Base-by-base conservation (phyloP, 2,329 filamentous ascomycete species). In the Diplodia corticola region DNA sequence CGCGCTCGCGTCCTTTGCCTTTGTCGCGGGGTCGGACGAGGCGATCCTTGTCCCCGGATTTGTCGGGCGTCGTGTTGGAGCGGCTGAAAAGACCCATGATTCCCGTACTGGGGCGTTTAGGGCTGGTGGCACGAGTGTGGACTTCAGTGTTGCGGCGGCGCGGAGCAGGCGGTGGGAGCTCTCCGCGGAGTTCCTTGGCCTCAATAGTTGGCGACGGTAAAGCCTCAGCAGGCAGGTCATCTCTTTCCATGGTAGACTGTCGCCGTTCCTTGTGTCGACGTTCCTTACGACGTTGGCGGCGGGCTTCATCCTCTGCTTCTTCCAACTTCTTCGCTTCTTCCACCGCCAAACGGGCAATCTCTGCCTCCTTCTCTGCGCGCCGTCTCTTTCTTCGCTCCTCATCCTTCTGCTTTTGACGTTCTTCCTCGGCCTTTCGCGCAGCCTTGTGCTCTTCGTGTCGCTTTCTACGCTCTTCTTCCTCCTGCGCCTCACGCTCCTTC, bases 401-500 rank as follows among this genome's bases (percentile, higher is more conserved):
- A 17, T 64, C 61, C 15, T 26, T 35, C 10, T 22, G 22, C 20
- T 37, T 46, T 10, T 37, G 37, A 15, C 59, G 59, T 10, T 53
- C 49, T 33, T 60, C 54, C 6, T 46, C 64, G 1, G 44, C 54
- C 22, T 35, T 60, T n/a, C 26, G 44, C 5, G 30, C 40, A 1
- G 40, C 54, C 44, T 46, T 28, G 15, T 30, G 63, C 30, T 33
- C 53, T 17, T 50, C 40, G 35, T 49, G 63, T 26, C 63, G 50
- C 20, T 22, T 37, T n/a, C 40, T 20, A 12, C 54, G 64, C 12
- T 60, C 46, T 17, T 40, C 40, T 12, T 66, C 64, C 24, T 60
- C 64, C 46, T 59, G 48, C 10, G 26, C 12, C 9, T 55, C 46
- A 28, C 20, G 20, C 13, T 86, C 82, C 6, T 35, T 44, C 12